A percentile compares a stretch with the other conserved stretches of the same genome.
Evolutionary conservation across 2,329 filamentous ascomycete species (phyloP).

Genomic region (Talaromyces sp.): DNA sequence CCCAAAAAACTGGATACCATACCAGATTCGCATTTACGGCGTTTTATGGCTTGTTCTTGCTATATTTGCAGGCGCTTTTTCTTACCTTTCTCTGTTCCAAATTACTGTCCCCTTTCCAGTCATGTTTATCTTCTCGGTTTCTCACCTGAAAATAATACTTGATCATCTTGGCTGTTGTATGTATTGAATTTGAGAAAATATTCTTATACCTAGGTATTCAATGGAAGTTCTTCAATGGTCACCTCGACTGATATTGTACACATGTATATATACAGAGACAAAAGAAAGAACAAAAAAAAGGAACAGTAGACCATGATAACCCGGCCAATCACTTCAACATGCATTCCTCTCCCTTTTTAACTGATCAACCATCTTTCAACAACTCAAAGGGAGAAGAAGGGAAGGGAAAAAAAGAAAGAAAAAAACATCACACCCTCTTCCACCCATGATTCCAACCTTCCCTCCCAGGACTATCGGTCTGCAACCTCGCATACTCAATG

Average conservation of each 20-base stretch:
- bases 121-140: not conserved
- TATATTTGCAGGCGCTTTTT: constrained; percentile 2
- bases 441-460: constrained; percentile 91
- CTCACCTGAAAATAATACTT: not conserved
- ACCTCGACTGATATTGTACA: not conserved
- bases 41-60: not conserved
- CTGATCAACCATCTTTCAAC: not conserved
- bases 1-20: constrained; percentile 2
- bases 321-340: not conserved
- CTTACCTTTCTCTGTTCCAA: not conserved
- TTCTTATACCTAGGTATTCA: not conserved
- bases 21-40: not conserved
- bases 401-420: not conserved
- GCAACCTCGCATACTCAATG: constrained; percentile 70
- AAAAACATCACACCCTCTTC: constrained; percentile 54
- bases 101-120: not conserved
- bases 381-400: not conserved
- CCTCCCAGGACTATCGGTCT: constrained; percentile 74
- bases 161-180: not conserved
- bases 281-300: not conserved
- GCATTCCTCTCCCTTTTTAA: not conserved
- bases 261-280: constrained; percentile 10
- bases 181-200: not conserved
- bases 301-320: not conserved
- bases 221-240: not conserved